phyloP scores from a whole-genome alignment of 352 stramenopile species.

The Globisporangium spinosum region DNA sequence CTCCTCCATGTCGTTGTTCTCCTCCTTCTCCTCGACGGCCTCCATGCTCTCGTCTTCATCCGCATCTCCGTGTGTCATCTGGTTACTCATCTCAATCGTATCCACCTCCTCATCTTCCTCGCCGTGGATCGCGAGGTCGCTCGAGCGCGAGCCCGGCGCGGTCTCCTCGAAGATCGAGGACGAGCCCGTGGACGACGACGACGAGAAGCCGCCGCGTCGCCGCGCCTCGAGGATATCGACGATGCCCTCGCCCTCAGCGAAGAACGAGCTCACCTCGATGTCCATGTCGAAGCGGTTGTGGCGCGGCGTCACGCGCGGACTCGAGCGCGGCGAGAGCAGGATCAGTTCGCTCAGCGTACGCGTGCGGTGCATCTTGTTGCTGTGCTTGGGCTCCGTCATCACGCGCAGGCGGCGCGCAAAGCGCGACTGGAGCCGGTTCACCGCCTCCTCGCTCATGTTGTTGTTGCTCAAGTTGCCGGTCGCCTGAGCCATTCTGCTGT shows the following conservation, averaged over 20 bases:
- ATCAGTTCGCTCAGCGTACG: conserved; percentile 75
- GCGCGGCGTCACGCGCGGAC: conserved; percentile 46
- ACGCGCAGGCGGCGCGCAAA: conserved; percentile 71
- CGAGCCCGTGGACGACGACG: conserved; percentile 3
- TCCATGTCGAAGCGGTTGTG: conserved; percentile 83
- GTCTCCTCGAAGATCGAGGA: conserved; percentile 23
- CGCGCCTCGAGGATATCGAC: conserved; percentile 55
- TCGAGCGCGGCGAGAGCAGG: conserved; percentile 61
- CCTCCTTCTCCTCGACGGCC: conserved; percentile 9
- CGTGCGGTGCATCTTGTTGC: conserved; percentile 85
- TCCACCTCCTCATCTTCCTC: conserved; percentile 30
- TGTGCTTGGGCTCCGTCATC: conserved; percentile 80
- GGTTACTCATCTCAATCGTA: conserved; percentile 11
- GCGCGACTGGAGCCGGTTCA: conserved; percentile 22
- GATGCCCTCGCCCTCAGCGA: conserved; percentile 64
- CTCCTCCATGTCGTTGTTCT: conserved; percentile 24
- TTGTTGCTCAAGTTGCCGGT: conserved; percentile 11
- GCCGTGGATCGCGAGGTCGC: conserved; percentile 19
- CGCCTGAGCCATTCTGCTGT: conserved; percentile 16
- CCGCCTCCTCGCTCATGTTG: conserved; percentile 13
- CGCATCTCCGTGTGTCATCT: conserved; percentile 20
- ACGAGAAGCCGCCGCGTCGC: conserved; percentile 8
- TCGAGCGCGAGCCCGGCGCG: conserved; percentile 15
- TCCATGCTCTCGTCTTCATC: conserved; percentile 6
- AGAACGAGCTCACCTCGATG: conserved; percentile 72